Evolutionary conservation across 208 protist species (phyloP).

Genomic region (Crithidia bombi): DNA sequence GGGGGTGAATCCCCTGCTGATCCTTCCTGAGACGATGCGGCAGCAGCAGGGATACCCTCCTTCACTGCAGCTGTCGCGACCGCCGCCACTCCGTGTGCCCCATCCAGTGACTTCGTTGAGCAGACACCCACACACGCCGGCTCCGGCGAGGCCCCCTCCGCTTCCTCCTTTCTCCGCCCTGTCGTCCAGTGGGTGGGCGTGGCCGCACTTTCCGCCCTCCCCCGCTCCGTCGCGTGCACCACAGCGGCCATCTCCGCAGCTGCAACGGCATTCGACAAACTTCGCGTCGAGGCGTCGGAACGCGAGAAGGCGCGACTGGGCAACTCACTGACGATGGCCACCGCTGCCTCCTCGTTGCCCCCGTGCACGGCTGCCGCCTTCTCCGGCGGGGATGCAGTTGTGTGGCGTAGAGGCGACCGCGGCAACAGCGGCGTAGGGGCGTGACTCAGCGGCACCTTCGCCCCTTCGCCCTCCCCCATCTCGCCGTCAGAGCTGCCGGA

Average conservation of each 20-base stretch:
- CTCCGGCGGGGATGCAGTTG: neutral
- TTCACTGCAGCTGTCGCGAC: neutral
- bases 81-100: neutral
- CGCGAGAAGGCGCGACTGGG: conserved; percentile 13
- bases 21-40: neutral
- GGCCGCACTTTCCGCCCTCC: neutral
- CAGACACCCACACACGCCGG: neutral
- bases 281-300: conserved; percentile 18
- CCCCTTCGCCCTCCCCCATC: neutral
- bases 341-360: neutral
- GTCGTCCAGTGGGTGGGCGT: neutral
- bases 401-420: neutral
- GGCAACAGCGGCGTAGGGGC: conserved; percentile 11
- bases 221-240: neutral
- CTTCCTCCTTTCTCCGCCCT: neutral
- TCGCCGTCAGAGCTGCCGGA: conserved; percentile 5
- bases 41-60: neutral
- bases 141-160: neutral
- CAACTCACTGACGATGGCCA: neutral
- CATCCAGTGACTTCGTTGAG: neutral
- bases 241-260: neutral
- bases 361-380: neutral
- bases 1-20: neutral
- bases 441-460: conserved; percentile 21
- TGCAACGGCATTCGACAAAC: neutral